These are phyloP conservation scores for Rhizophora apiculata DNA, from an alignment of 345 rosid genomes.

Conservation along the genomic window DNA sequence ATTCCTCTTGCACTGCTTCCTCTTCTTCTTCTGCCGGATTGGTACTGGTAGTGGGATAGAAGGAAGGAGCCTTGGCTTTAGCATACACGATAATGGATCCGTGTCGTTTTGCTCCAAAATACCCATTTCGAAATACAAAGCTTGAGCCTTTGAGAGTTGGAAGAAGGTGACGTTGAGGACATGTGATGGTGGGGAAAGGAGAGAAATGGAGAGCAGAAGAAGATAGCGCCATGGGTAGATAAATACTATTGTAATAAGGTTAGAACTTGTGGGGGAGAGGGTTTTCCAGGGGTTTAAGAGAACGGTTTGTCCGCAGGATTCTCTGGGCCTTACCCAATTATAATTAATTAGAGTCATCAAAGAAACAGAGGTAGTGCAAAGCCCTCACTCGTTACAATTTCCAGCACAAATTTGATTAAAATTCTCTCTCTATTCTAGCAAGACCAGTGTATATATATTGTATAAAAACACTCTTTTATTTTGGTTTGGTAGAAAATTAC, in stretches of 20 bases:
- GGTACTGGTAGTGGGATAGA: constrained; percentile 5
- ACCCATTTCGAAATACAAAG: constrained; percentile 14
- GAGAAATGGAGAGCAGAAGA: constrained; percentile 41
- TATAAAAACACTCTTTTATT: too few species aligned
- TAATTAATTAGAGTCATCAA: too few species aligned
- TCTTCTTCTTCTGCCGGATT: constrained; percentile 21
- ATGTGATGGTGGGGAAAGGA: constrained; percentile 22
- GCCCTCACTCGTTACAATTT: too few species aligned
- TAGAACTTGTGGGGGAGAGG: not conserved
- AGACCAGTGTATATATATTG: too few species aligned
- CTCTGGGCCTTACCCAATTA: too few species aligned
- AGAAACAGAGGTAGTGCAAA: too few species aligned
- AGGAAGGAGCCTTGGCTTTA: constrained; percentile 30
- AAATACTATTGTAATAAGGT: too few species aligned
- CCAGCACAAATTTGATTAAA: too few species aligned
- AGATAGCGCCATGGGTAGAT: constrained; percentile 39
- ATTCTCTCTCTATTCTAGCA: too few species aligned
- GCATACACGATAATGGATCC: constrained; percentile 25
- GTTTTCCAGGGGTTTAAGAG: constrained; percentile 38
- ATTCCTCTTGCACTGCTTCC: not conserved
- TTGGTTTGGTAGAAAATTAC: too few species aligned
- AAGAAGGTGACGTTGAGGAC: constrained; percentile 22
- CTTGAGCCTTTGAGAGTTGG: constrained; percentile 5
- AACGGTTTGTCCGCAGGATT: not conserved
- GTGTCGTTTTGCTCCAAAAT: constrained; percentile 15